Percentiles rank a stretch among this genome's conserved stretches.
These are phyloP conservation scores for Grammothele lineata DNA, from an alignment of 768 basidiomycete species.

Conservation along the genomic window DNA sequence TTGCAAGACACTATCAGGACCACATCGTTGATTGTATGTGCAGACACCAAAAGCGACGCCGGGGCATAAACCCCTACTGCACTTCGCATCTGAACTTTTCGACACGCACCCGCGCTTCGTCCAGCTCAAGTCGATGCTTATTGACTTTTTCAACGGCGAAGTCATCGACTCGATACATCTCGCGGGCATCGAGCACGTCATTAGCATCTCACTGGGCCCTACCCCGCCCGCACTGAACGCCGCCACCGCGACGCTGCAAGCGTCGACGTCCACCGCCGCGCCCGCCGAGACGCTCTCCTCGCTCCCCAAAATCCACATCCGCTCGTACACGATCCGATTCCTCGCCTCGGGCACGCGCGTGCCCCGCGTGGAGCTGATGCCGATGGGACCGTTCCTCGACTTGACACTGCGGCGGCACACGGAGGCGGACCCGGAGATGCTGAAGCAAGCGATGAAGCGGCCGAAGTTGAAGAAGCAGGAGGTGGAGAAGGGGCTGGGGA, in stretches of 20 bases:
- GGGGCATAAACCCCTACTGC: slow-evolving; percentile 89
- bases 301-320: slow-evolving; percentile 84
- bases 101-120: slow-evolving; percentile 90
- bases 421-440: slow-evolving; percentile 70
- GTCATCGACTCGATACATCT: slow-evolving; percentile 80
- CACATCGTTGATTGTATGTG: no score
- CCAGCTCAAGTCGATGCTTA: slow-evolving; percentile 87
- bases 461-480: slow-evolving; percentile 89
- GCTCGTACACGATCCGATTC: slow-evolving; percentile 76
- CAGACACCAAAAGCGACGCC: slow-evolving; percentile 87
- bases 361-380: slow-evolving; percentile 77
- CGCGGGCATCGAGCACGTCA: slow-evolving; percentile 81
- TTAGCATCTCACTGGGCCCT: slow-evolving; percentile 74
- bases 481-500: slow-evolving; percentile 82
- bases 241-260: slow-evolving; percentile 24
- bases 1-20: no score
- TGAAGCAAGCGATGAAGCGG: slow-evolving; percentile 75
- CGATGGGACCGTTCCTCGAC: slow-evolving; percentile 92
- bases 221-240: slow-evolving; percentile 51
- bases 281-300: slow-evolving; percentile 2
- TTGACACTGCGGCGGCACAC: slow-evolving; percentile 72
- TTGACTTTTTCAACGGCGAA: slow-evolving; percentile 90
- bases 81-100: slow-evolving; percentile 94
- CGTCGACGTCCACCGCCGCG: slow-evolving; percentile 15
- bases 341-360: slow-evolving; percentile 73